Evolutionary conservation across 2,329 filamentous ascomycete genomes (phyloP), one percentile per base, ranked within the genome.

Genomic region (Ophiostoma quercus): DNA sequence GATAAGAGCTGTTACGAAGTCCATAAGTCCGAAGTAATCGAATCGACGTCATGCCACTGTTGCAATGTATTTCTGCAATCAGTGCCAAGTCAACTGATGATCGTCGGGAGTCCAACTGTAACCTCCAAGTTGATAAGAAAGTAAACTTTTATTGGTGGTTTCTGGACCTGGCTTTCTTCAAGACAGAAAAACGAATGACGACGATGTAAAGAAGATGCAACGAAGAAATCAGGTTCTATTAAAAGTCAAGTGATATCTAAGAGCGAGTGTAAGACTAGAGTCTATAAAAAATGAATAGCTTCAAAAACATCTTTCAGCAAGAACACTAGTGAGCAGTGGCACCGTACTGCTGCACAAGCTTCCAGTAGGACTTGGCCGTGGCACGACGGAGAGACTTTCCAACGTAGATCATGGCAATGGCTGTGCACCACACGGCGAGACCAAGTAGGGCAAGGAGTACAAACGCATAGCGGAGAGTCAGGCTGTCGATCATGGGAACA

Each of bases 381-480:
- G 29, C 60, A 32, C 60, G 25, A 37, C 60, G 60, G 29, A 63
- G 60, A 34, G 60, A 19, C 32, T 63, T 63, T 63, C 60, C 60
- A 3, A 16, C 29, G 32, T 63, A 63, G 29, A 63, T 63, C 60
- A 63, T 63, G 14, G 32, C 60, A 34, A 63, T 63, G 29, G 60
- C 60, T 19, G 60, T 63, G 60, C 60, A 63, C 60, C 60, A 63
- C 16, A 63, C 60, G 7, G 32, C 29, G 29, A 34, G 29, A 37
- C 60, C 60, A 16, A 63, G 60, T 4, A 63, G 25, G 16, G 60
- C 60, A 25, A 63, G 60, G 32, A 63, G 60, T 2, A 63, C 60
- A 63, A 63, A 63, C 3, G 60, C 60, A n/a, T 63, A 63, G 25
- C 60, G 60, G 29, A 63, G 60, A 63, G 60, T 63, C 32, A 63